A percentile compares a stretch with the other conserved stretches of the same genome.
phyloP scores from a whole-genome alignment of 2,329 filamentous ascomycete genomes.

The Fusarium brachygibbosum region DNA sequence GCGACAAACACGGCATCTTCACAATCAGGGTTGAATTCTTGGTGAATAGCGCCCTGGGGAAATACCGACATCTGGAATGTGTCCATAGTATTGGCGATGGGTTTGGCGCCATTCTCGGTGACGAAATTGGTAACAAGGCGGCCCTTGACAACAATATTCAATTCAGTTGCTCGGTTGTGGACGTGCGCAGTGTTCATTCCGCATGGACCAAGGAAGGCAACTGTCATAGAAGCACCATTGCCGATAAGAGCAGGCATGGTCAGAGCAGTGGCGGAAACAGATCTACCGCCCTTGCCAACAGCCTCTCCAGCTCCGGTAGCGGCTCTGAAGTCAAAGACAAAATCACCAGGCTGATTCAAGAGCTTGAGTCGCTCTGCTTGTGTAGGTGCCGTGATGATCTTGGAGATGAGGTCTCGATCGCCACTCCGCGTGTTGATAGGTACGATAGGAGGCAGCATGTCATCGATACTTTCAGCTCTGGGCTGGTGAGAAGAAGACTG shows the following conservation, averaged over 20 bases:
- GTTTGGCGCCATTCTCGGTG: slow-evolving; percentile 27
- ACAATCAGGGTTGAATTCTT: slow-evolving; percentile 66
- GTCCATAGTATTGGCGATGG: slow-evolving; percentile 56
- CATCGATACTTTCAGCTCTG: slow-evolving; percentile 18
- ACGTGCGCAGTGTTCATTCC: slow-evolving; percentile 30
- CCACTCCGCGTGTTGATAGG: slow-evolving; percentile 32
- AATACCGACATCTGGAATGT: slow-evolving; percentile 63
- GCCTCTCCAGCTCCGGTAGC: slow-evolving; percentile 5
- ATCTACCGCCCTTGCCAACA: slow-evolving; percentile 7
- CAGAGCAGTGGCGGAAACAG: slow-evolving; percentile 14
- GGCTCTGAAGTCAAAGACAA: slow-evolving; percentile 19
- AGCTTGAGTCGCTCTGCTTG: slow-evolving; percentile 52
- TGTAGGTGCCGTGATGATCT: slow-evolving; percentile 50
- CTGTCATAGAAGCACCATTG: slow-evolving; percentile 24
- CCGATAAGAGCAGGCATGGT: slow-evolving; percentile 31
- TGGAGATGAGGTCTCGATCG: slow-evolving; percentile 48
- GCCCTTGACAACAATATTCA: slow-evolving; percentile 25
- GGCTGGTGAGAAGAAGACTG: slow-evolving; percentile 5
- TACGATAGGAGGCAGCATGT: slow-evolving; percentile 23
- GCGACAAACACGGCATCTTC: slow-evolving; percentile 63
- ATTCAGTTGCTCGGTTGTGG: slow-evolving; percentile 20
- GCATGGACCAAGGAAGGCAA: slow-evolving; percentile 14
- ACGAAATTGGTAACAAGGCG: slow-evolving; percentile 23
- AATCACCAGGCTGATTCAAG: slow-evolving; percentile 24
- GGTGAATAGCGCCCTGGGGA: slow-evolving; percentile 64